Base-by-base conservation (phyloP, 345 rosid genomes). In the Cardamine resedifolia region DNA sequence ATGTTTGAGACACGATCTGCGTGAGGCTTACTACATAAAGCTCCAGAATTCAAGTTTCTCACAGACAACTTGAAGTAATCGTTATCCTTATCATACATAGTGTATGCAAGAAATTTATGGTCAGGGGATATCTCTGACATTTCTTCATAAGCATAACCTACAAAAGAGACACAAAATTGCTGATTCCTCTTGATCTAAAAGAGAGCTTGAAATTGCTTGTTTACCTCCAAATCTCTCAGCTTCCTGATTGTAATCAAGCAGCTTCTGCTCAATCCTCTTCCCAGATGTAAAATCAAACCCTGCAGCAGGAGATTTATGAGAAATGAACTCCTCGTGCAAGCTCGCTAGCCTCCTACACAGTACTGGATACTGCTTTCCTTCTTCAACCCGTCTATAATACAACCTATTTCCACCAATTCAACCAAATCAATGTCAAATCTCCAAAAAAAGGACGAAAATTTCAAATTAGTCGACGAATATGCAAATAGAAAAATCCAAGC, bases 201-300 rank as follows among this genome's bases (percentile, higher is more conserved):
- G 31, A 52, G 58, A 52, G 52, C 27, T 43, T 55, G 2, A 2
- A 27, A 28, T 8, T 64, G 48, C 28, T 18, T 36, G 53, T 23
- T 27, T 71, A 94, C 98, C 99, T 85, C 98, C 96, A 80, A 95
- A 91, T 82, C 96, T 90, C 79, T 87, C 84, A n/a, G 99, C 96
- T 80, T 95, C 99, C 41, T 78, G 85, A 81, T 91, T 95, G 76
- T 91, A 90, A 82, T 95, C 99, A 80, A 95, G 74, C 72, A 95
- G 82, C 85, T 91, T 91, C 81, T 87, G 99, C 79, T 91, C 99
- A 84, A 91, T 95, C 78, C 78, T 89, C 83, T 79, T 87, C 58
- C 99, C 99, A 41, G 96, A 85, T 3, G 81, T 76, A 69, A 84
- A 95, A 84, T 95, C 98, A 78, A 95, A 95, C 24, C 96, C 99